Base-by-base conservation (phyloP, 768 basidiomycete genomes). In the Crucibulum laeve region DNA sequence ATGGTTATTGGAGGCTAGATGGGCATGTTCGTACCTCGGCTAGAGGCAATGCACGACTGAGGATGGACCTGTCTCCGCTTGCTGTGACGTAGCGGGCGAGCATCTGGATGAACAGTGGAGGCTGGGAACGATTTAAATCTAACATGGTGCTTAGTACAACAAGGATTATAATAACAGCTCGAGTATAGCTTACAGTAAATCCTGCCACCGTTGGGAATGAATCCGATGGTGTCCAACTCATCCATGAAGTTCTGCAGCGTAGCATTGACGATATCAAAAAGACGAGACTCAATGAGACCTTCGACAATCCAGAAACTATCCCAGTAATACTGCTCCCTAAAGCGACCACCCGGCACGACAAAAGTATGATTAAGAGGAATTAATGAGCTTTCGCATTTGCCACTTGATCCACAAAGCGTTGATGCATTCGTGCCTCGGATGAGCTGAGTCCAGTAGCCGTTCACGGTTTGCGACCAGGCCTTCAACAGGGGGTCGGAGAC, bases 201-300 rank as follows among this genome's bases (percentile, higher is more conserved):
- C 8, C 92, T 76, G 3, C 91, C 93, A 5, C 94, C 94, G 54
- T 96, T 97, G 1, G 94, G 94, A 49, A 97, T 84, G 67, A 96
- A 97, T 0, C 93, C 94, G 53, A 88, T 80, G 18, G 59, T 57
- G 30, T 86, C 80, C 36, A 97, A 68, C 58, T 95, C 84, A 55
- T 97, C 93, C 91, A 96, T 93, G 57, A 97, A 96, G 66, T 96
- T 95, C 50, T 89, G 80, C 25, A 96, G 67, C 0, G 91, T 88
- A 8, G 71, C 79, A 49, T 88, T 87, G 45, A 77, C 87, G 42
- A 88, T 72, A 42, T 70, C 70, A 52, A 78, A 84, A 10, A 96
- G 73, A 50, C 86, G 77, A 1, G 88, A 91, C 56, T 85, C 69
- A 23, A 97, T 65, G n/a, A 96, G 70, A 28, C 94, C 94, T 52